Conservation (phyloP, 192 early-diverging fungal species). For the Coemansia sp. region DNA sequence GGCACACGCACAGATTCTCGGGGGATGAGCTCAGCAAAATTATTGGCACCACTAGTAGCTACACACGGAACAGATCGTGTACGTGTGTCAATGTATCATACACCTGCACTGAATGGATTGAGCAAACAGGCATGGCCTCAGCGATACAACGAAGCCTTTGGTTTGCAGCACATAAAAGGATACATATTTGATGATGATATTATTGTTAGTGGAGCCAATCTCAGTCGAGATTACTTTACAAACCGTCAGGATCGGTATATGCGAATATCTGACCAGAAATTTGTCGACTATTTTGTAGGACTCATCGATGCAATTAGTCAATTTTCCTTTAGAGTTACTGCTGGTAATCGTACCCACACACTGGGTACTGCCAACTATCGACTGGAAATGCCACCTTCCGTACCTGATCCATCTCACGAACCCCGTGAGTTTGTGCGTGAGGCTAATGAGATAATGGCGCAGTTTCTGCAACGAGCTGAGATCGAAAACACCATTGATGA, state of each 20-base stretch:
- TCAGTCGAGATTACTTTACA: constrained; percentile 92
- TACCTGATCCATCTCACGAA: constrained; percentile 61
- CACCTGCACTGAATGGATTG: constrained; percentile 73
- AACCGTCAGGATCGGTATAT: constrained; percentile 96
- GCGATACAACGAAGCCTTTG: constrained; percentile 91
- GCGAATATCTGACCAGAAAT: constrained; percentile 56
- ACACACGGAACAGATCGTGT: constrained; percentile 53
- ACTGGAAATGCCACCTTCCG: constrained; percentile 16
- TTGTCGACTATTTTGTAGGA: constrained; percentile 71
- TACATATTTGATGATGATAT: constrained; percentile 89
- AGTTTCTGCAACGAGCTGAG: constrained; percentile 52
- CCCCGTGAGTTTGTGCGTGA: constrained; percentile 59
- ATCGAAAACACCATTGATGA: constrained; percentile 8
- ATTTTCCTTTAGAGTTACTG: constrained; percentile 60
- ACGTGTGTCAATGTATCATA: constrained; percentile 78
- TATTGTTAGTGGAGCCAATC: constrained; percentile 79
- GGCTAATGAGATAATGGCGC: constrained; percentile 52
- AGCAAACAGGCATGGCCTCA: constrained; percentile 73
- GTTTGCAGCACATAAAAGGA: constrained; percentile 91
- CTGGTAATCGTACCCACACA: constrained; percentile 5
- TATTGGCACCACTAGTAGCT: constrained; percentile 54
- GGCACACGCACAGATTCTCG: constrained; percentile 64
- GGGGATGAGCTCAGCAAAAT: constrained; percentile 63
- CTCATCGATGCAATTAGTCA: constrained; percentile 62
- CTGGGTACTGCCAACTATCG: constrained; percentile 8